These are phyloP conservation scores for Pharus latifolius DNA, from an alignment of 176 grass and related monocot species.

Conservation along the genomic window DNA sequence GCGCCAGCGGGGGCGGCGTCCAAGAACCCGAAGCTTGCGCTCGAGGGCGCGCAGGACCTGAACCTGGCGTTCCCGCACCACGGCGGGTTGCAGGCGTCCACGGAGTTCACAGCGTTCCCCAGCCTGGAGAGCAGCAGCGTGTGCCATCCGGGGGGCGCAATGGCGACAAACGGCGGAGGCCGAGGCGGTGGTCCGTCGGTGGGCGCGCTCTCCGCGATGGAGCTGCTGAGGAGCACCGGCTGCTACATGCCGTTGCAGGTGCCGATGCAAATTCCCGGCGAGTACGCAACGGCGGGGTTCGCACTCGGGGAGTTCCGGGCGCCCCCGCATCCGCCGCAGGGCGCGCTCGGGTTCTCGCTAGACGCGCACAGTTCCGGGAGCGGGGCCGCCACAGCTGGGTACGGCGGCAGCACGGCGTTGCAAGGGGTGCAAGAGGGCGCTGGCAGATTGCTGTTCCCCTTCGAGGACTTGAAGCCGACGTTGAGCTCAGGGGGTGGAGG, in stretches of 20 bases:
- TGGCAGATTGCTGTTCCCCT: conserved; percentile 65
- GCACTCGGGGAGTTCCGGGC: conserved; percentile 40
- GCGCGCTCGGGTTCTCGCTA: conserved; percentile 52
- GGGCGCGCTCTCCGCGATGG: conserved; percentile 74
- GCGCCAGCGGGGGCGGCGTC: neutral
- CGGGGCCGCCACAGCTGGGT: conserved; percentile 7
- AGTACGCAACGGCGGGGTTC: conserved; percentile 61
- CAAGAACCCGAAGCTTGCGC: conserved; percentile 49
- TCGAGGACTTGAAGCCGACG: conserved; percentile 65
- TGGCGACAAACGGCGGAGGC: conserved; percentile 6
- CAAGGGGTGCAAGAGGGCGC: conserved; percentile 42
- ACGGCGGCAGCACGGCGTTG: conserved; percentile 22
- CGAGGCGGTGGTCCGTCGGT: conserved; percentile 6
- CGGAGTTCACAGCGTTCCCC: conserved; percentile 54
- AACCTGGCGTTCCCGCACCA: conserved; percentile 75
- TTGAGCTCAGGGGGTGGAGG: conserved; percentile 14
- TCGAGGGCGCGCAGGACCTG: conserved; percentile 63
- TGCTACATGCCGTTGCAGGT: conserved; percentile 47
- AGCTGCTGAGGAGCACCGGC: conserved; percentile 69
- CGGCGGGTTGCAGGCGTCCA: conserved; percentile 6
- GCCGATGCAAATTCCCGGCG: conserved; percentile 40
- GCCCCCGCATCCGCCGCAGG: conserved; percentile 30
- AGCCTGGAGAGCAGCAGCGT: conserved; percentile 64
- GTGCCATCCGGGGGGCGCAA: conserved; percentile 8
- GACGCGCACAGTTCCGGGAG: conserved; percentile 25